Percentiles rank a stretch among this genome's conserved stretches.
Evolutionary conservation across 2,329 filamentous ascomycete genomes (phyloP).

Genomic region (Fusarium udum): DNA sequence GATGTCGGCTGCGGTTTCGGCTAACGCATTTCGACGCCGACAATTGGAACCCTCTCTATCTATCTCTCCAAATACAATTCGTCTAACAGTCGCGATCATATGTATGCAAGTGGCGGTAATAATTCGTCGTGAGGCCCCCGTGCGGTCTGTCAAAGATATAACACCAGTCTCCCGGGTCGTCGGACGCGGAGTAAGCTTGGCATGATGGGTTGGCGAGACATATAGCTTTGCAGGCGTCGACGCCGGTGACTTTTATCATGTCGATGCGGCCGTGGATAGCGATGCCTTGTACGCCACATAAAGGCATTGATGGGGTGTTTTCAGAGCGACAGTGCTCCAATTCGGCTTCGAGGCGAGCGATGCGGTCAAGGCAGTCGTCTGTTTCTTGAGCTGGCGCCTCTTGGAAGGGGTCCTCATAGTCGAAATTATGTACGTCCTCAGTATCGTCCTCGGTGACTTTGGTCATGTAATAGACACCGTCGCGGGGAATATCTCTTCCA

Average conservation of each 20-base stretch:
- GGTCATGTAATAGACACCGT: neutral
- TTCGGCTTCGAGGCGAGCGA: neutral
- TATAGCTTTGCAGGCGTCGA: neutral
- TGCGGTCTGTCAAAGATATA: neutral
- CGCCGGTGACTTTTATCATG: fast-evolving
- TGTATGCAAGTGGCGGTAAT: neutral
- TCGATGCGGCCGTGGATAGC: neutral
- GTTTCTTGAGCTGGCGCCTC: neutral
- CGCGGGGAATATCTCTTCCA: neutral
- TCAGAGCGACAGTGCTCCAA: neutral
- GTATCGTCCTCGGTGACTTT: neutral
- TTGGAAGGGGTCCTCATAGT: neutral
- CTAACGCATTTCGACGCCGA: neutral
- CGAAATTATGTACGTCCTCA: fast-evolving
- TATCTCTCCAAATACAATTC: fast-evolving
- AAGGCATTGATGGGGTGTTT: fast-evolving
- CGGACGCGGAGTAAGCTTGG: neutral
- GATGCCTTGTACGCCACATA: neutral
- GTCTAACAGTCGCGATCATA: neutral
- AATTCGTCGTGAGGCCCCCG: fast-evolving
- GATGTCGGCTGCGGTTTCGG: neutral
- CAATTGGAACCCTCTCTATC: fast-evolving
- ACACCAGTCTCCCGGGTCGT: neutral
- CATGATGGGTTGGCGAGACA: neutral
- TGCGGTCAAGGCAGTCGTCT: neutral